Conservation (phyloP, 805 yeast genomes). For the Wickerhamiella occidentalis region DNA sequence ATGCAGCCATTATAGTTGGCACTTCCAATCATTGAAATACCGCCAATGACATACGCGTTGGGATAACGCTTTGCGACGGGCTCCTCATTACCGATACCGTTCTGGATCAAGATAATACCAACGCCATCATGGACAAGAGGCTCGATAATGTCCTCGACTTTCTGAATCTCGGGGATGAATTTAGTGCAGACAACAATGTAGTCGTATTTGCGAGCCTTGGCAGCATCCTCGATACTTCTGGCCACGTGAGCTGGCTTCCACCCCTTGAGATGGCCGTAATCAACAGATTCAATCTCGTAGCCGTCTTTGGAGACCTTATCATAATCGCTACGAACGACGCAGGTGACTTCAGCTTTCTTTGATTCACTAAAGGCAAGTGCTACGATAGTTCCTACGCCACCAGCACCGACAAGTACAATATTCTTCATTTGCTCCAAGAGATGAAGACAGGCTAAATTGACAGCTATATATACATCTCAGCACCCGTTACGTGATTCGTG, state of each 20-base stretch:
- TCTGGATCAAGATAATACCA: constrained; percentile 47
- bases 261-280: constrained; percentile 42
- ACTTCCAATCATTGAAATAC: constrained; percentile 53
- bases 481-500: background rate
- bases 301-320: constrained; percentile 41
- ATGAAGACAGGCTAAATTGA: background rate
- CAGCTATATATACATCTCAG: background rate
- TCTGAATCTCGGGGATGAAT: constrained; percentile 50
- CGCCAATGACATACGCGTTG: constrained; percentile 41
- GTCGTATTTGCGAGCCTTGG: constrained; percentile 36
- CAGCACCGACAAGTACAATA: constrained; percentile 62
- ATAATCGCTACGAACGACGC: constrained; percentile 57
- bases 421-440: constrained; percentile 21
- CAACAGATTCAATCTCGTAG: constrained; percentile 46
- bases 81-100: constrained; percentile 52
- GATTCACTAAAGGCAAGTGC: constrained; percentile 47
- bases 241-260: constrained; percentile 42
- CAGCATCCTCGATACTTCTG: constrained; percentile 36
- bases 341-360: constrained; percentile 41
- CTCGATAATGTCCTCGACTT: constrained; percentile 39
- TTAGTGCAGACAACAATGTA: constrained; percentile 51
- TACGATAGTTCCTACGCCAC: constrained; percentile 76
- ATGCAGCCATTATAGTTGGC: constrained; percentile 41
- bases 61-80: constrained; percentile 45
- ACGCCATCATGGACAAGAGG: constrained; percentile 41